A percentile compares a stretch with the other conserved stretches of the same genome.
Conservation (phyloP, 2,329 filamentous ascomycete genomes). For the Phaeophleospora eucalypticola region DNA sequence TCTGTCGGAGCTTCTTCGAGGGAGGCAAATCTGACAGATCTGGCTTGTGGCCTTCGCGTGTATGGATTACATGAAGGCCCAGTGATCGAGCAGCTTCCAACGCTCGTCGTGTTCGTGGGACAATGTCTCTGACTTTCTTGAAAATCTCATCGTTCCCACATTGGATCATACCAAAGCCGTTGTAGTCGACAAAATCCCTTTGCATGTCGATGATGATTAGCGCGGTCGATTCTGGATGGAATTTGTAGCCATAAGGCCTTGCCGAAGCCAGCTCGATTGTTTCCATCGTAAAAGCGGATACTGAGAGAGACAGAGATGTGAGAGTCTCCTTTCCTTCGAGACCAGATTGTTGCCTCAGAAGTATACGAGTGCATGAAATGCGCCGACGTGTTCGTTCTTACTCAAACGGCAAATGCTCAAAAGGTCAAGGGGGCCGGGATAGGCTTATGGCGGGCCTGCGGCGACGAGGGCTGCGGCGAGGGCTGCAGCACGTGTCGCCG, state of each 20-base stretch:
- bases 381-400: too few species aligned
- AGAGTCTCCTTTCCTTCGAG: too few species aligned
- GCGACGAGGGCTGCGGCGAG: too few species aligned
- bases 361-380: too few species aligned
- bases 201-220: constrained; percentile 53
- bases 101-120: constrained; percentile 31
- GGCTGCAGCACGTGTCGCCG: too few species aligned
- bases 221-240: constrained; percentile 45
- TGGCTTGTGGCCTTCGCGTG: constrained; percentile 48
- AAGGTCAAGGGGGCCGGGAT: too few species aligned
- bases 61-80: constrained; percentile 47
- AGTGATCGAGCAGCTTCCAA: constrained; percentile 41
- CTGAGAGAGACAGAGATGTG: too few species aligned
- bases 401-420: too few species aligned
- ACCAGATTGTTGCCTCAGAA: too few species aligned
- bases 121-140: constrained; percentile 24
- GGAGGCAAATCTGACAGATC: constrained; percentile 52
- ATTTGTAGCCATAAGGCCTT: constrained; percentile 47
- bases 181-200: constrained; percentile 47
- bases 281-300: too few species aligned
- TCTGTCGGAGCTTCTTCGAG: constrained; percentile 48
- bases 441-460: too few species aligned
- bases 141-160: constrained; percentile 37
- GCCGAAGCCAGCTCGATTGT: constrained; percentile 32
- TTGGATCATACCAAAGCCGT: constrained; percentile 52